Percentiles rank a stretch among this genome's conserved stretches.
phyloP scores from a whole-genome alignment of 495 filamentous ascomycete species.

The Penicillium atrosanguineum region DNA sequence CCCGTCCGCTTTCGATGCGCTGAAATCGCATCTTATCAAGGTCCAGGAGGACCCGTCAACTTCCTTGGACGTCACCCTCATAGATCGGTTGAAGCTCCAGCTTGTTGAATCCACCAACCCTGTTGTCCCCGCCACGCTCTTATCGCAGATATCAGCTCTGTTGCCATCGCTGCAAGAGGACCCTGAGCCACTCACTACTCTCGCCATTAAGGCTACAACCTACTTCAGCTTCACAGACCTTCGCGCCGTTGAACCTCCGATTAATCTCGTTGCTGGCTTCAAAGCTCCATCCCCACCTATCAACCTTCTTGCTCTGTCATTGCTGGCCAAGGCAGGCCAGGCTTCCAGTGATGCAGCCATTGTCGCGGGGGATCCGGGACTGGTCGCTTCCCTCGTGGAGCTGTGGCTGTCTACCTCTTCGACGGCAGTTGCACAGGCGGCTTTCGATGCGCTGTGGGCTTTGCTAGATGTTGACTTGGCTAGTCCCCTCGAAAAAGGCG shows the following conservation, averaged over 20 bases:
- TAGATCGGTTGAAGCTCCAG: conserved; percentile 44
- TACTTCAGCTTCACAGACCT: conserved; percentile 46
- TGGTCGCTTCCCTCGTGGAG: conserved; percentile 60
- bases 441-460: conserved; percentile 61
- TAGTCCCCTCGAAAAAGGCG: conserved; percentile 40
- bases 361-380: conserved; percentile 60
- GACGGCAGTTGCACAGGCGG: conserved; percentile 71
- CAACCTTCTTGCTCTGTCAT: conserved; percentile 65
- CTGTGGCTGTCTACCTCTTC: conserved; percentile 71
- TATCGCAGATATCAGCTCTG: conserved; percentile 46
- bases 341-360: conserved; percentile 62
- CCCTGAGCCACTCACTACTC: conserved; percentile 46
- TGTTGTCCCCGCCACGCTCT: conserved; percentile 36
- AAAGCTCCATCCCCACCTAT: conserved; percentile 59
- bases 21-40: conserved; percentile 35
- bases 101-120: conserved; percentile 36
- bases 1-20: conserved; percentile 38
- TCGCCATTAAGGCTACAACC: conserved; percentile 37
- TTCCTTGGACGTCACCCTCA: conserved; percentile 31
- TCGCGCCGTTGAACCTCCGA: conserved; percentile 42
- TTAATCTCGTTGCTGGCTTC: conserved; percentile 52
- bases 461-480: conserved; percentile 66
- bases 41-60: conserved; percentile 37
- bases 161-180: conserved; percentile 50
- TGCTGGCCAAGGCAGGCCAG: conserved; percentile 69